Conservation (phyloP, 2,329 filamentous ascomycete species). For the Aspergillus sclerotialis region DNA sequence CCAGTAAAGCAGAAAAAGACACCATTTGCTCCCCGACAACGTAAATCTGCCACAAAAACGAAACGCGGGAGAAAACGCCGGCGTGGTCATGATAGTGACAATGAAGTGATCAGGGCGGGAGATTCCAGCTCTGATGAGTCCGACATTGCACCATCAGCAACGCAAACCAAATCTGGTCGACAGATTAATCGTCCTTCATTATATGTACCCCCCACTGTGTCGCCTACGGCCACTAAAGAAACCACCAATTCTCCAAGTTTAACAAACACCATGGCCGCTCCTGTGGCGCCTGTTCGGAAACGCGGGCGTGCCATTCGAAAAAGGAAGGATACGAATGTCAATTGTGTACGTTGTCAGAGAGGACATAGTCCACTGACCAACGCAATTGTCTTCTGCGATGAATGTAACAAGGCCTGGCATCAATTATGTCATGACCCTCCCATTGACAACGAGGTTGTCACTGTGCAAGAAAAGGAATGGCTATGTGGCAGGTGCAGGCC, state of each 20-base stretch:
- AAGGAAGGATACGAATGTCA: conserved; percentile 34
- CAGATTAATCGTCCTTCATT: conserved; percentile 59
- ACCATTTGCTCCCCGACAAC: conserved; percentile 9
- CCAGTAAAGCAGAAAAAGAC: conserved; percentile 8
- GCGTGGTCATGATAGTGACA: conserved; percentile 21
- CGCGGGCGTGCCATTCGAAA: conserved; percentile 48
- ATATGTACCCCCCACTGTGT: conserved; percentile 48
- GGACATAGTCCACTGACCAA: conserved; percentile 66
- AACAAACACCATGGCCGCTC: conserved; percentile 7
- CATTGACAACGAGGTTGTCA: conserved; percentile 63
- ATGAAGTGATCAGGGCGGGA: conserved; percentile 27
- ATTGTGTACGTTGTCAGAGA: conserved; percentile 67
- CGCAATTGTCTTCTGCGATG: conserved; percentile 79
- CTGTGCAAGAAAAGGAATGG: conserved; percentile 63
- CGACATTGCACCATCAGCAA: conserved; percentile 50
- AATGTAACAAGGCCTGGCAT: conserved; percentile 73
- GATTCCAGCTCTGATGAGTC: conserved; percentile 33
- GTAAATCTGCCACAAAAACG: conserved; percentile 8
- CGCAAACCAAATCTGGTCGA: conserved; percentile 68
- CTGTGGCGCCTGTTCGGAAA: conserved; percentile 40
- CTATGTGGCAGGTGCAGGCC: conserved; percentile 58
- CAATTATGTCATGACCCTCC: conserved; percentile 72
- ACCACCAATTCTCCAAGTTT: conserved; percentile 9
- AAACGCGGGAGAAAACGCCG: conserved; percentile 17
- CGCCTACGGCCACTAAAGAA: conserved; percentile 12